These are phyloP conservation scores for Sanghuangporus sanghuang DNA, from an alignment of 1,284 basidiomycete species.

Conservation along the genomic window DNA sequence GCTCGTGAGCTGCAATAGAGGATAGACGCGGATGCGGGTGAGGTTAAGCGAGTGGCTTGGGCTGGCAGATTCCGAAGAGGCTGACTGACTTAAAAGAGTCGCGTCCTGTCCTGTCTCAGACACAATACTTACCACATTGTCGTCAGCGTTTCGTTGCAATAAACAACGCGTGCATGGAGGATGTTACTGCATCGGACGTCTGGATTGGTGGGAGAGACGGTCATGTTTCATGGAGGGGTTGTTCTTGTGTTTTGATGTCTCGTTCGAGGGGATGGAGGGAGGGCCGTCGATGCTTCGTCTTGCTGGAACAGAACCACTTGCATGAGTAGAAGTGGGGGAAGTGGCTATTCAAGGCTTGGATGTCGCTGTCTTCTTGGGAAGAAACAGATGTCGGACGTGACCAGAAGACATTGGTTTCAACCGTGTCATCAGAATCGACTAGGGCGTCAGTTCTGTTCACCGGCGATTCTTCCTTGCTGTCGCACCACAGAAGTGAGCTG, in stretches of 20 bases:
- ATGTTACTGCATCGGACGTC: background rate
- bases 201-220: background rate
- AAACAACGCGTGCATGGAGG: background rate
- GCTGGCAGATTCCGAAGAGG: constrained; percentile 2
- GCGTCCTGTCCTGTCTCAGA: constrained; percentile 2
- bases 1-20: too few relatives aligned
- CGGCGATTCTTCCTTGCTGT: constrained; percentile 32
- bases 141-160: background rate
- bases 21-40: background rate
- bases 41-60: constrained; percentile 1
- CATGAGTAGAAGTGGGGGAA: too few relatives aligned
- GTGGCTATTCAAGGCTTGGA: too few relatives aligned
- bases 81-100: background rate
- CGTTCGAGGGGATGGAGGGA: too few relatives aligned
- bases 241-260: too few relatives aligned
- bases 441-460: background rate
- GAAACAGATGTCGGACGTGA: too few relatives aligned
- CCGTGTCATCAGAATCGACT: background rate
- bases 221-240: background rate
- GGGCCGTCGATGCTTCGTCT: too few relatives aligned
- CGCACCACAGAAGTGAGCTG: constrained; percentile 63
- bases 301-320: too few relatives aligned
- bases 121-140: background rate
- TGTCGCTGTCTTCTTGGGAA: too few relatives aligned
- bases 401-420: too few relatives aligned